Base-by-base conservation (phyloP, 2,329 filamentous ascomycete genomes). In the Fusarium napiforme region DNA sequence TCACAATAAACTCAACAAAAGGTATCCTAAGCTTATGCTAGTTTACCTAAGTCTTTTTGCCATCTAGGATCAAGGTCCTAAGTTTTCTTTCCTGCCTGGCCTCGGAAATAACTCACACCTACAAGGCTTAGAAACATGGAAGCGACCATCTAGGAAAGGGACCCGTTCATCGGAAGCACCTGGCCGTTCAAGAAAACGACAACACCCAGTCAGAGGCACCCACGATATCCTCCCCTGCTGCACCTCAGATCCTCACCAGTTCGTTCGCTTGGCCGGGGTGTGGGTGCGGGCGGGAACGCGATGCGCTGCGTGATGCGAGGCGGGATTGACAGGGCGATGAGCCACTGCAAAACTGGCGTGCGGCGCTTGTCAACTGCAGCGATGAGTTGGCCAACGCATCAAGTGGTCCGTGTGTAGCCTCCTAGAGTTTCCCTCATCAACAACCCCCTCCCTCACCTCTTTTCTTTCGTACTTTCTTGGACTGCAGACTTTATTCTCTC, bases 311-410 rank as follows among this genome's bases (percentile, higher is more conserved):
- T 71, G 72, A 72, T 72, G 72, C 65, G 69, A 73, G 60, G 52
- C 70, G 66, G 72, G 72, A 73, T 75, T 73, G 74, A 79, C 74
- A 73, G 70, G 73, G 72, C 69, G 65, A 70, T 61, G 74, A 72
- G 64, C 64, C 69, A 64, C 52, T 68, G 46, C 70, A 73, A 73
- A 73, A 72, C 65, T 65, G 70, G 70, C 65, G 70, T 73, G 71
- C 77, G 77, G 77, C 77, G 76, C 78, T 78, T 80, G 79, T 77
- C 77, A 78, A 78, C 80, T 91, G 81, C 81, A 83, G 73, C 80
- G 79, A 82, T 83, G 81, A 81, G 81, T 80, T 83, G 81, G 81
- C 81, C 81, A 83, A 82, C 81, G 80, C 81, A 82, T 81, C 80
- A 82, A 81, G 81, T 83, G 82, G 81, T 79, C 81, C 82, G 80